Percentiles rank a stretch among this genome's conserved stretches.
Conservation (phyloP, 257 asterid species). For the Solanum appendiculatum region DNA sequence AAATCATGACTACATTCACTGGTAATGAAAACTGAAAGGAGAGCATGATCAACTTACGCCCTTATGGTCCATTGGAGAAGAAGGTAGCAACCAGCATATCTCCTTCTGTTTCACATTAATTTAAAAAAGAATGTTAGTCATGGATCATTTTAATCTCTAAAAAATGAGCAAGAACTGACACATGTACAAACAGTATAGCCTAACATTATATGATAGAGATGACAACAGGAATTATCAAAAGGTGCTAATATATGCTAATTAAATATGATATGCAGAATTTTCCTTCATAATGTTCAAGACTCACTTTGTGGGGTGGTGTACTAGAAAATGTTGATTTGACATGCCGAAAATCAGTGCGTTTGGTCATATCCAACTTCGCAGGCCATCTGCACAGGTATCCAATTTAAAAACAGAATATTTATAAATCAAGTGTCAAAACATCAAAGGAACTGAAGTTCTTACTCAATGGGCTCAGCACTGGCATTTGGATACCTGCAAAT, state of each 20-base stretch:
- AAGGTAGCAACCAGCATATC: constrained; percentile 88
- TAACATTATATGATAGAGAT: neutral
- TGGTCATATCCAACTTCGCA: constrained; percentile 74
- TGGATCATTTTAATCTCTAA: neutral
- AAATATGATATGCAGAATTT: neutral
- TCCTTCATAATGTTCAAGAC: constrained; percentile 9
- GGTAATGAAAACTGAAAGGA: neutral
- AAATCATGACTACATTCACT: neutral
- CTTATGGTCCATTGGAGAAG: constrained; percentile 62
- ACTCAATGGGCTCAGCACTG: constrained; percentile 78
- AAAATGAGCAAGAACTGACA: neutral
- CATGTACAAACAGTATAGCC: neutral
- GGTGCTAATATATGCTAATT: neutral
- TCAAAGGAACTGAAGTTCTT: constrained; percentile 18
- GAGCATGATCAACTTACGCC: constrained; percentile 62
- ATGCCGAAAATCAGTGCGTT: constrained; percentile 85
- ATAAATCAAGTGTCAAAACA: constrained; percentile 3
- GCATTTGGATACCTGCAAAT: constrained; percentile 63
- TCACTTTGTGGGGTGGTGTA: constrained; percentile 70
- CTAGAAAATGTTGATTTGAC: constrained; percentile 64
- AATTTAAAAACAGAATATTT: neutral
- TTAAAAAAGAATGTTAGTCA: neutral
- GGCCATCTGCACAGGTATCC: constrained; percentile 77
- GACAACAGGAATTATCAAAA: neutral
- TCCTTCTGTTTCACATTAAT: constrained; percentile 50